phyloP scores from a whole-genome alignment of 1,139 yeast genomes.

The Saccharomyces hybrid region DNA sequence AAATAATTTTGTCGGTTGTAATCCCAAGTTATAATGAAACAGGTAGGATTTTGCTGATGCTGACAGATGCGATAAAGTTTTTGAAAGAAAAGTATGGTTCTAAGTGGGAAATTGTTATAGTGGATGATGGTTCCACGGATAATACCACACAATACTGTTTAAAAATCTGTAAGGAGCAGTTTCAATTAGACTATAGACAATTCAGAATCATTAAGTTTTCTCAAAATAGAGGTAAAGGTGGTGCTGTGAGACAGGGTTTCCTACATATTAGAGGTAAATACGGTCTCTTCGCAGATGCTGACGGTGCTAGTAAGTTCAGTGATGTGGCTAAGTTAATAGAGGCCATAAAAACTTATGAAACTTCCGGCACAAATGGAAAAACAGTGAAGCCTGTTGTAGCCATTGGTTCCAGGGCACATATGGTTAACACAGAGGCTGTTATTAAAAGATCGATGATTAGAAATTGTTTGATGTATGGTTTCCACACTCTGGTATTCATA shows the following conservation, averaged over 20 bases:
- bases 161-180: constrained; percentile 45
- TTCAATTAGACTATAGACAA: constrained; percentile 46
- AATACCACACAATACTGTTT: constrained; percentile 71
- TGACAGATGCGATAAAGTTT: constrained; percentile 63
- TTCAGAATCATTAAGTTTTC: constrained; percentile 62
- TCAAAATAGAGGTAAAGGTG: constrained; percentile 90
- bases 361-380: constrained; percentile 11
- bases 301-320: constrained; percentile 82
- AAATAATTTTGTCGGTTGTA: constrained; percentile 58
- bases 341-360: constrained; percentile 33
- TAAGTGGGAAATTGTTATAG: constrained; percentile 68
- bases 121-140: constrained; percentile 88
- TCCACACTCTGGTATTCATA: constrained; percentile 74
- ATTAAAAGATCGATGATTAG: constrained; percentile 84
- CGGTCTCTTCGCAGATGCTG: constrained; percentile 91
- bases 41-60: constrained; percentile 60
- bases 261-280: constrained; percentile 65
- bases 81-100: constrained; percentile 34
- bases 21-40: constrained; percentile 91
- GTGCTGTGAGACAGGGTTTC: constrained; percentile 94
- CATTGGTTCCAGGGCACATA: constrained; percentile 91
- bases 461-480: constrained; percentile 86
- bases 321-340: constrained; percentile 53
- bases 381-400: constrained; percentile 48
- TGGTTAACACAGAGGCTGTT: constrained; percentile 94